Base-by-base conservation (phyloP, 2,329 filamentous ascomycete species). In the Hirsutella thompsonii region DNA sequence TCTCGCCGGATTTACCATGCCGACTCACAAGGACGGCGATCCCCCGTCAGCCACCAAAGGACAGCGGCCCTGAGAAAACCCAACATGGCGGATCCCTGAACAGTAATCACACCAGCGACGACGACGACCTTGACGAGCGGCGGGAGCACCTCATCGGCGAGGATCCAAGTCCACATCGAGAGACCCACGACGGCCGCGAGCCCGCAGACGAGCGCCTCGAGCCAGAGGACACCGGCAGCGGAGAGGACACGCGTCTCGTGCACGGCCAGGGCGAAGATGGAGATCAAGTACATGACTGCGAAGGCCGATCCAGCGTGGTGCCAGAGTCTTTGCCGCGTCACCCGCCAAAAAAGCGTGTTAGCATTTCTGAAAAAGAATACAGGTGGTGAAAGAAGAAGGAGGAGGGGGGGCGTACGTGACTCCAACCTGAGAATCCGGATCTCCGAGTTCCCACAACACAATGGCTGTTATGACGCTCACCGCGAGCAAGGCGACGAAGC, bases 241-340 rank as follows among this genome's bases (percentile, higher is more conserved):
- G 56, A 58, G 4, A 60, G 47, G 1, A 49, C 36, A 2, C 44
- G 47, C 18, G 46, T 40, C 40, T 60, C 58, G 42, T 58, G 52
- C 9, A 46, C 30, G 20, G 55, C 20, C 1, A 59, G 41, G 9
- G 50, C 47, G 2, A 26, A 39, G 8, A 50, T 47, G 32, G 50
- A 56, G 21, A 55, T 23, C 18, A 58, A 33, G 6, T 52, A 38
- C 0, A 52, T 40, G 8, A 40, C 20, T 1, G 44, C 40, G 4
- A 57, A 46, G 2, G 43, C 35, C 0, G 52, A 47, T 8, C 51
- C 46, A 2, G 48, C 47, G 2, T 52, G 44, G 6, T 43, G 49
- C 52, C 54, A 57, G 8, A 59, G 44, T 49, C 57, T 60, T 20
- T 5, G n/a, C 21, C 3, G n/a, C n/a, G n/a, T n/a, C n/a, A n/a